These are phyloP conservation scores for Hibiscus mutabilis DNA, from an alignment of 345 rosid genomes.

Conservation along the genomic window DNA sequence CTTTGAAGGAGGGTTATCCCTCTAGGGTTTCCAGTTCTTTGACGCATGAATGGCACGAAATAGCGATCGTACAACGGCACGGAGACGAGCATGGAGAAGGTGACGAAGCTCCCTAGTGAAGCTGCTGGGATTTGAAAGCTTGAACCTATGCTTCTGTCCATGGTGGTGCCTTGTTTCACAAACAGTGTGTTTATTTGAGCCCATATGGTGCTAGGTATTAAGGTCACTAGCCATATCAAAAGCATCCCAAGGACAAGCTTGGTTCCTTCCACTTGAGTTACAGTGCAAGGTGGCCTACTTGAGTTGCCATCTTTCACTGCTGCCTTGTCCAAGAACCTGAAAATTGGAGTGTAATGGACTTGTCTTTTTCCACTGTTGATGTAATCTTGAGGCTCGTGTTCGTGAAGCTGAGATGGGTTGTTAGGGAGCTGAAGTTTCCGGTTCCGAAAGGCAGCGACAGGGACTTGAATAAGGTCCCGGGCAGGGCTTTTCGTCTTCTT, in stretches of 20 bases:
- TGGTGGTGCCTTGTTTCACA: constrained; percentile 86
- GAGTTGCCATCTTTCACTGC: constrained; percentile 44
- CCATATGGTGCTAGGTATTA: constrained; percentile 79
- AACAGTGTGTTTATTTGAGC: constrained; percentile 90
- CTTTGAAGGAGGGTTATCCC: constrained; percentile 81
- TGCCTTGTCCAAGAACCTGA: constrained; percentile 91
- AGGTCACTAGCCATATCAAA: constrained; percentile 66
- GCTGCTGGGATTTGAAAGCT: constrained; percentile 78
- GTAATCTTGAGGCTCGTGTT: constrained; percentile 49
- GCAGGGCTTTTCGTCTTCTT: constrained; percentile 58
- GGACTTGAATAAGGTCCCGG: constrained; percentile 49
- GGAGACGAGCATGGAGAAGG: constrained; percentile 75
- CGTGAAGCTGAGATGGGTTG: constrained; percentile 49
- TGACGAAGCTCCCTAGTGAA: constrained; percentile 69
- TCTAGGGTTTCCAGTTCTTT: constrained; percentile 61
- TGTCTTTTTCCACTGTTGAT: constrained; percentile 49
- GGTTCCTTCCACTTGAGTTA: constrained; percentile 75
- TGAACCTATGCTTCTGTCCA: constrained; percentile 53
- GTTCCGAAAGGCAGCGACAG: constrained; percentile 47
- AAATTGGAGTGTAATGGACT: constrained; percentile 51
- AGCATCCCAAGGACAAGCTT: constrained; percentile 72
- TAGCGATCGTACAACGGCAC: constrained; percentile 76
- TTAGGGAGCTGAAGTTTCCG: constrained; percentile 48
- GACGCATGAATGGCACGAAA: constrained; percentile 73
- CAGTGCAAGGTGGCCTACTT: constrained; percentile 47